Evolutionary conservation across 148 eudicot genomes (phyloP).

Genomic region (Rhododendron vialii): DNA sequence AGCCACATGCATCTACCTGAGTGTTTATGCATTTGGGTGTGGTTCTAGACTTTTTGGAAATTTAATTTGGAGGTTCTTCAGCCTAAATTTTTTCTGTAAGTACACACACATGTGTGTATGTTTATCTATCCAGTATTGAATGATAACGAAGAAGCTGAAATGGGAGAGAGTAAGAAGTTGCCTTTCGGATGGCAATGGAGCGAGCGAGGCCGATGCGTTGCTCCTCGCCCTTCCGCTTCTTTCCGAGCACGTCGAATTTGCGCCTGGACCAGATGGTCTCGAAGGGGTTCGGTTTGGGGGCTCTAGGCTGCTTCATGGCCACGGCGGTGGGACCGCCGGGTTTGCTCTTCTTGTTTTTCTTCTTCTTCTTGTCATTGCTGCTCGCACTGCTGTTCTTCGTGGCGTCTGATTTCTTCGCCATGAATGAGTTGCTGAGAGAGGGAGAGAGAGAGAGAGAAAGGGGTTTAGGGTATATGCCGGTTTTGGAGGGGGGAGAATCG

Average conservation of each 20-base stretch:
- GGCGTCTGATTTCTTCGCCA: background rate
- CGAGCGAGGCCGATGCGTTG: conserved; percentile 83
- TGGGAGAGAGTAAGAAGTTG: background rate
- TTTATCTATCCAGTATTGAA: too few species aligned
- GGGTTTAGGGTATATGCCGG: background rate
- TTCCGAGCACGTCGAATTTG: conserved; percentile 77
- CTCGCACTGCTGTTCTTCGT: background rate
- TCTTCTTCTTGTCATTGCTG: background rate
- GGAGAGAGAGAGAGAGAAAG: background rate
- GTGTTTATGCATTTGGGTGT: too few species aligned
- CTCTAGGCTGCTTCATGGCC: background rate
- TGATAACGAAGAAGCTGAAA: background rate
- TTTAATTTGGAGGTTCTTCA: too few species aligned
- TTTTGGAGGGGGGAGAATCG: too few species aligned
- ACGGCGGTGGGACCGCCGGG: background rate
- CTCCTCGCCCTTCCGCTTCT: conserved; percentile 82
- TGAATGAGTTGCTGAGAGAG: background rate
- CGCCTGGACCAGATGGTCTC: conserved; percentile 89
- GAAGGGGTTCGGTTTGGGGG: conserved; percentile 57
- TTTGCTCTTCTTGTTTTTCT: background rate
- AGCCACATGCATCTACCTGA: too few species aligned
- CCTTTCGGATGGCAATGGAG: conserved; percentile 69
- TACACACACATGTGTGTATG: too few species aligned
- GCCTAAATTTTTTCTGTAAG: too few species aligned
- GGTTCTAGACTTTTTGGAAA: background rate